Evolutionary conservation across 1,284 basidiomycete genomes (phyloP).

Genomic region (Moniliella sp.): DNA sequence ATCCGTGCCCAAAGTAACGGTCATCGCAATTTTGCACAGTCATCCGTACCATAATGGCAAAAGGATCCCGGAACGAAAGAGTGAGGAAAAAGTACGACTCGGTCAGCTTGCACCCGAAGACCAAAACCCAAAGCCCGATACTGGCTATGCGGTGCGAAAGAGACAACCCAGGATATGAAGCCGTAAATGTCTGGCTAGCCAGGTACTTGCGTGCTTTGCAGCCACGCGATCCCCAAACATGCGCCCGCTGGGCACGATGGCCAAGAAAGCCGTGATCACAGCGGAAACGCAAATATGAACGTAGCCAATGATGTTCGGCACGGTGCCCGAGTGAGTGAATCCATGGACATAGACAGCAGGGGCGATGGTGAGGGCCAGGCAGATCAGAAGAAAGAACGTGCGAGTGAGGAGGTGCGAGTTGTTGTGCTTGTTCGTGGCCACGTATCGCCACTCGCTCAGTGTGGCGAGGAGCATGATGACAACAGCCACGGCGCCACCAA

Average conservation of each 20-base stretch:
- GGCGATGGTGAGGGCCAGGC: conserved; percentile 26
- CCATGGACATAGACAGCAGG: conserved; percentile 30
- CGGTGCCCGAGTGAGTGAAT: conserved; percentile 13
- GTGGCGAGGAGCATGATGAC: conserved; percentile 30
- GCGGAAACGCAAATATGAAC: conserved; percentile 21
- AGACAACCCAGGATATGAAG: conserved; percentile 23
- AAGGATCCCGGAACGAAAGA: conserved; percentile 31
- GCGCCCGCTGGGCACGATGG: conserved; percentile 25
- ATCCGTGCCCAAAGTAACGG: conserved; percentile 28
- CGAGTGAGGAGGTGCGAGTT: conserved; percentile 29
- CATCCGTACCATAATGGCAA: conserved; percentile 31
- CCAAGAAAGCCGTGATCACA: conserved; percentile 26
- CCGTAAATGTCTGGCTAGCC: conserved; percentile 33
- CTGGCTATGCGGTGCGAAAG: conserved; percentile 17
- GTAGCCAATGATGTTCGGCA: conserved; percentile 17
- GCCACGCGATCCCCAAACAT: conserved; percentile 33
- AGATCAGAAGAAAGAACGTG: conserved; percentile 25
- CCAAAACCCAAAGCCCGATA: conserved; percentile 25
- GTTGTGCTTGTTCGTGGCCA: conserved; percentile 34
- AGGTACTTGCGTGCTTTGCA: conserved; percentile 31
- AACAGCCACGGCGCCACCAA: conserved; percentile 30
- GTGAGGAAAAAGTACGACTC: conserved; percentile 34
- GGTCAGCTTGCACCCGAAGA: conserved; percentile 34
- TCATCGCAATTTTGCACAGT: conserved; percentile 27
- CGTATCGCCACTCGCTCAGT: conserved; percentile 29